Base-by-base conservation (phyloP, 2,329 filamentous ascomycete genomes). In the Stagonosporopsis cucurbitacearum region DNA sequence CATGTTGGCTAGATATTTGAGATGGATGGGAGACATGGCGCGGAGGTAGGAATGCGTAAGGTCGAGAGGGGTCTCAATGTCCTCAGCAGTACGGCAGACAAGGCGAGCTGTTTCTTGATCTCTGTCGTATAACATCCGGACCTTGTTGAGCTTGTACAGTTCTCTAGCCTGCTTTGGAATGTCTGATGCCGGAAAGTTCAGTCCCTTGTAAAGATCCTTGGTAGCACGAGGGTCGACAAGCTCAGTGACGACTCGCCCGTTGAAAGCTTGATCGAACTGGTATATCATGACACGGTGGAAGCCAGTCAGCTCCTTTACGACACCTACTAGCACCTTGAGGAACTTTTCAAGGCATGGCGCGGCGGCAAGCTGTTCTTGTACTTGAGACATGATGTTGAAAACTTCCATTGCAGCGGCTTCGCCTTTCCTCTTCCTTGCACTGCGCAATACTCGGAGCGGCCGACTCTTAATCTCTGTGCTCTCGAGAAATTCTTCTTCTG, bases 231-330 rank as follows among this genome's bases (percentile, higher is more conserved):
- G 90, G 70, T 96, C 90, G 8, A 96, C 89, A 11, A 96, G 79
- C 71, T 96, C 92, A 0, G 92, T 92, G 4, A 96, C 92, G 1
- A 96, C 92, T 52, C 90, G 87, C 17, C 92, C 92, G 65, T 96
- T 96, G 81, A 89, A 95, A 1, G 82, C 76, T 4, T 86, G 81
- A 72, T 96, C 92, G 61, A 96, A 96, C 72, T 96, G 91, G 68
- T 96, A 96, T 2, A 96, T 84, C 90, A 96, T 93, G 43, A 96
- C 91, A 12, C 92, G 89, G 69, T 96, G 92, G 62, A 96, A 96
- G 0, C 92, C 92, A 0, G 92, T 96, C 44, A 96, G 73, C 68
- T 96, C 92, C 69, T 96, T 96, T 30, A 96, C 86, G 7, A 96
- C 89, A 0, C 92, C 92, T 0, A 94, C 89, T 3, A 95, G 76